These are phyloP conservation scores for Xanthoparmelia taractica DNA, from an alignment of 495 filamentous ascomycete genomes.

Conservation along the genomic window DNA sequence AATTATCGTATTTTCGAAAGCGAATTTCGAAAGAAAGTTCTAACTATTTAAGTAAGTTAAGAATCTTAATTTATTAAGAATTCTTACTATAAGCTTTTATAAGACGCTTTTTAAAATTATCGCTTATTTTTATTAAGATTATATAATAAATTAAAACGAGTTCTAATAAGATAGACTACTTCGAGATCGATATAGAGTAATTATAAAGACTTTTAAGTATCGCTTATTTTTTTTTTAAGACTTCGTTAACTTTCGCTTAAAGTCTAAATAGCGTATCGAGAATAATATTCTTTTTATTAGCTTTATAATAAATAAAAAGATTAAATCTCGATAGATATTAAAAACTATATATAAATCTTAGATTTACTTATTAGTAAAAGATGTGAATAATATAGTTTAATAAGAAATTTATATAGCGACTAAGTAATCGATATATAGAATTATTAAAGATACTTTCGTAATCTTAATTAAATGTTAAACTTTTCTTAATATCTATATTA, in stretches of 20 bases:
- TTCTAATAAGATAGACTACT: neutral
- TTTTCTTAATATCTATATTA: too few species aligned
- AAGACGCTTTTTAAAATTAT: slow-evolving; percentile 5
- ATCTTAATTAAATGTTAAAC: too few species aligned
- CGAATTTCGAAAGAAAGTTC: neutral
- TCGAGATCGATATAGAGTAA: neutral
- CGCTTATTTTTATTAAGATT: slow-evolving; percentile 6
- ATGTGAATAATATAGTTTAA: neutral
- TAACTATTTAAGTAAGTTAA: neutral
- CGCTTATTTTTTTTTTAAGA: neutral
- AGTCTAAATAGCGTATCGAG: slow-evolving; percentile 1
- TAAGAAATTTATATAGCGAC: too few species aligned
- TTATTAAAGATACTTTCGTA: too few species aligned
- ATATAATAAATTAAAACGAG: neutral
- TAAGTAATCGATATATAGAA: too few species aligned
- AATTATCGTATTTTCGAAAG: neutral
- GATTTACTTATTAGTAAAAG: slow-evolving; percentile 10
- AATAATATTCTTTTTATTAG: slow-evolving; percentile 5
- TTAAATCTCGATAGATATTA: slow-evolving; percentile 14
- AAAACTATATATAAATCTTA: slow-evolving; percentile 3
- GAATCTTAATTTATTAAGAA: neutral
- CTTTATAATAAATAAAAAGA: slow-evolving; percentile 7
- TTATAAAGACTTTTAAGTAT: neutral
- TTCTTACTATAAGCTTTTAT: neutral
- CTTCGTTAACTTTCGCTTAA: neutral